Evolutionary conservation across 169 alveolate species (phyloP).

Genomic region (Pseudocohnilembus persalinus): DNA sequence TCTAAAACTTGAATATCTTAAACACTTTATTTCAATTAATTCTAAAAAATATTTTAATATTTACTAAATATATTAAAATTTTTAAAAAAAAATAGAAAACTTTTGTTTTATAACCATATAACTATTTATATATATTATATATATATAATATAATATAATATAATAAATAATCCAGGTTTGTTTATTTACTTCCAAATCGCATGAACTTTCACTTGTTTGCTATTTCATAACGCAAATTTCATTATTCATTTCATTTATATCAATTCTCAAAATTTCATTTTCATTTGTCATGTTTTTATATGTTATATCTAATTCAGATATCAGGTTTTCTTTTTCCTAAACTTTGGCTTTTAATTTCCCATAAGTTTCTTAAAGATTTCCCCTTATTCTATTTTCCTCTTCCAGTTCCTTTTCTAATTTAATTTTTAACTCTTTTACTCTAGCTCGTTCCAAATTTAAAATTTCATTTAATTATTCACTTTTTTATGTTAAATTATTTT

Average conservation of each 20-base stretch:
- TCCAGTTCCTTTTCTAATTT: background rate
- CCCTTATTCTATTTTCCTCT: background rate
- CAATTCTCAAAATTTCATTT: no score
- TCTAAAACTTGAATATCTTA: background rate
- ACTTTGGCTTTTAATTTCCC: background rate
- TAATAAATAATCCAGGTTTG: background rate
- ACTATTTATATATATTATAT: no score
- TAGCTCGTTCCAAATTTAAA: background rate
- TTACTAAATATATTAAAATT: no score
- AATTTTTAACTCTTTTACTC: background rate
- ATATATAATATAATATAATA: no score
- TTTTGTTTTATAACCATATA: no score
- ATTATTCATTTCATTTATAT: no score
- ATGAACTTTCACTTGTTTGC: no score
- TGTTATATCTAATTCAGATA: background rate
- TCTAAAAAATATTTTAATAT: background rate
- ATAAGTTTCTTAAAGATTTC: background rate
- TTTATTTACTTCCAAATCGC: background rate
- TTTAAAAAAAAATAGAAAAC: no score
- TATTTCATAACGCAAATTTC: no score
- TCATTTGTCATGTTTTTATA: background rate
- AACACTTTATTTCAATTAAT: no score
- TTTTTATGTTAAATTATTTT: no score
- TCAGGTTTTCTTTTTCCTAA: background rate
- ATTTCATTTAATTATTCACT: background rate